A percentile compares a stretch with the other conserved stretches of the same genome.
Conservation (phyloP, 2,329 filamentous ascomycete genomes). For the Metarhizium anisopliae region DNA sequence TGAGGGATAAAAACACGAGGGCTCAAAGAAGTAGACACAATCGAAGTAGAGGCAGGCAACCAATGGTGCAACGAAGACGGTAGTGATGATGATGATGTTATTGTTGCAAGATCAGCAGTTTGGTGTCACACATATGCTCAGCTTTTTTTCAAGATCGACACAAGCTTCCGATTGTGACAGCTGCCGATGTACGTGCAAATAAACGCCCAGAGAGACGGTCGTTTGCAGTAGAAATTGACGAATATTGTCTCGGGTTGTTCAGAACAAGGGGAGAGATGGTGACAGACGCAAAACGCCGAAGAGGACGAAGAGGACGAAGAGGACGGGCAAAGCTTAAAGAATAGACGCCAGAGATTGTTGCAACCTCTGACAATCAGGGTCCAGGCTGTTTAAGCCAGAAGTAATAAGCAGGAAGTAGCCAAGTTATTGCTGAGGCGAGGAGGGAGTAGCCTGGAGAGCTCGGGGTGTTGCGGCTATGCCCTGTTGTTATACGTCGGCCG, state of each 20-base stretch:
- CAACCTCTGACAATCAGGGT: neutral
- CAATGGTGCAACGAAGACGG: neutral
- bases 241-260: neutral
- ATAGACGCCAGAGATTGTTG: neutral
- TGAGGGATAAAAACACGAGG: neutral
- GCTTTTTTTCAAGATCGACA: neutral
- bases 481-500: constrained; percentile 9
- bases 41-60: neutral
- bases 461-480: constrained; percentile 2
- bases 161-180: neutral
- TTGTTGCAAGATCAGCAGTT: neutral
- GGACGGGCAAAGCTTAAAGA: neutral
- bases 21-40: neutral
- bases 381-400: neutral
- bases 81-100: neutral
- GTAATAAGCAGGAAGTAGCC: constrained; percentile 2
- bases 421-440: constrained; percentile 2
- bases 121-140: neutral
- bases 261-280: neutral
- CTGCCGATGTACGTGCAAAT: neutral
- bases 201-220: neutral
- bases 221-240: neutral
- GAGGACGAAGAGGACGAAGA: neutral
- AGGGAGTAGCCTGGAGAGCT: neutral
- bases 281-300: neutral